These are phyloP conservation scores for Samsoniella hepiali DNA, from an alignment of 2,329 filamentous ascomycete genomes.

Conservation along the genomic window DNA sequence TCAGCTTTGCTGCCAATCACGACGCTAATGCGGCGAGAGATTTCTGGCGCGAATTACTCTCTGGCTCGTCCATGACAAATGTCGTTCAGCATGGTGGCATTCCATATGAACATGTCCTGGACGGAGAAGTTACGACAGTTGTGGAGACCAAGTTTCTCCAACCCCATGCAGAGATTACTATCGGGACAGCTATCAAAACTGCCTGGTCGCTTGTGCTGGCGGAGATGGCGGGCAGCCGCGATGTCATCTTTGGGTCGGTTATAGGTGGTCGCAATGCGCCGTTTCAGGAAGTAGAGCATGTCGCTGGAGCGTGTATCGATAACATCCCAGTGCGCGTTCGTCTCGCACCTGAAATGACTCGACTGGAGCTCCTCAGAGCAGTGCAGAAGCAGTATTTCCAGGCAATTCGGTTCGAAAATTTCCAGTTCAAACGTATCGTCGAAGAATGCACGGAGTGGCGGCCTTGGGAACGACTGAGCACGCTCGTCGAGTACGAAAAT, in stretches of 20 bases:
- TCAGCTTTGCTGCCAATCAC: neutral
- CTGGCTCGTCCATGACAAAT: neutral
- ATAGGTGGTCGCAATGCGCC: neutral
- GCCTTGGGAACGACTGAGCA: conserved; percentile 14
- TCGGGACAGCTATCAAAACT: neutral
- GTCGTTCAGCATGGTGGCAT: neutral
- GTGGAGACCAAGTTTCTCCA: neutral
- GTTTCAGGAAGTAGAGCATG: neutral
- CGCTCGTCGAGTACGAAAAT: conserved; percentile 17
- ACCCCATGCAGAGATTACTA: neutral
- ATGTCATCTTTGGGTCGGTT: neutral
- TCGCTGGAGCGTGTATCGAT: neutral
- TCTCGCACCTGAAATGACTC: neutral
- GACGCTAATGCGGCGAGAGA: conserved; percentile 2
- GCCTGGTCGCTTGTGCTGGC: neutral
- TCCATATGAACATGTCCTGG: neutral
- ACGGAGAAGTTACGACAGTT: neutral
- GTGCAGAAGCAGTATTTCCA: neutral
- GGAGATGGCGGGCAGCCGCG: neutral
- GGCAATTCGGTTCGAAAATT: neutral
- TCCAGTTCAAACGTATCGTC: conserved; percentile 4
- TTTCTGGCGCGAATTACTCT: neutral
- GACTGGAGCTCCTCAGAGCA: neutral
- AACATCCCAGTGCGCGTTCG: neutral
- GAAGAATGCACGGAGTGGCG: conserved; percentile 7